Evolutionary conservation across 371 early-diverging fungal species (phyloP), one percentile per base, ranked within the genome.

Genomic region (Lichtheimia ornata): DNA sequence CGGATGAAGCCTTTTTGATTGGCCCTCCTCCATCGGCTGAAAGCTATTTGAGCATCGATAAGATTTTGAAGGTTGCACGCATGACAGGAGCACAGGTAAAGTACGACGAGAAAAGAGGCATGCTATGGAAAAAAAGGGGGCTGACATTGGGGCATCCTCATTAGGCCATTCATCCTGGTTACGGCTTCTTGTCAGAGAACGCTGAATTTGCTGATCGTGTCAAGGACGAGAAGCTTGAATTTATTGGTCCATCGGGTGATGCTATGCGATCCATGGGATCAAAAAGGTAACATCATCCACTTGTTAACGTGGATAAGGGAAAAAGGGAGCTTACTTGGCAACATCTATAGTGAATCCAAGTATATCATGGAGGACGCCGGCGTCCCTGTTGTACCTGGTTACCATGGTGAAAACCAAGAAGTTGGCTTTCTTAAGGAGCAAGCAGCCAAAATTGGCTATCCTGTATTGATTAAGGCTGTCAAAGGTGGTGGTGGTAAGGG

Each of bases 121-220:
- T 5, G 5, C 52, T 5, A 17, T 9, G 3, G 17, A 15, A 43
- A 20, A 43, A 20, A 45, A 57, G 20, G 44, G 13, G 2, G 13
- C n/a, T 14, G 5, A 35, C 4, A 30, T 65, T 49, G 12, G 24
- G 13, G 13, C 49, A 12, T 60, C 2, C 2, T 40, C 3, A 53
- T 20, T 45, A 91, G 83, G 96, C 96, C 27, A 91, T 98, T 50
- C 97, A 98, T 71, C 97, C 97, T 1, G 96, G 96, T 27, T 97
- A 96, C 67, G 95, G 96, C 44, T 99, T 96, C 83, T 86, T 97
- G 62, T 96, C 97, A 6, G 99, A 99, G 73, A 97, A 98, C 81
- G 87, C 91, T 9, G 85, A 82, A 44, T 96, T 99, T 77, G 94
- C 95, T 11, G 84, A 91, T 40, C 82, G 79, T 50, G 88, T 96